Percentiles rank a stretch among this genome's conserved stretches.
Conservation (phyloP, 148 eudicot species). For the Arbutus unedo region DNA sequence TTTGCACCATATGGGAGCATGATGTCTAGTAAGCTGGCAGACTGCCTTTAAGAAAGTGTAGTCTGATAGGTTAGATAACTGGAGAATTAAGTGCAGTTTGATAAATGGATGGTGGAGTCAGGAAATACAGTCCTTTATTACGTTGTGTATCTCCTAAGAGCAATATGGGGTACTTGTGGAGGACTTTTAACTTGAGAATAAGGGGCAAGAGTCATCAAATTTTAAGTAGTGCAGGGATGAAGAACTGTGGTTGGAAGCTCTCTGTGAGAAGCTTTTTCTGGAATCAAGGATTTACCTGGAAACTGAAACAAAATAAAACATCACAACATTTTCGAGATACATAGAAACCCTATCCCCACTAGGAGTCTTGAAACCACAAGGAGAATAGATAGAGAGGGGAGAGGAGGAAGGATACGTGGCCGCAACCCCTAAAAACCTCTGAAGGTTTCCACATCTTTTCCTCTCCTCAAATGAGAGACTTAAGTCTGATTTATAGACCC, state of each 20-base stretch:
- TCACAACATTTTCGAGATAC: not conserved
- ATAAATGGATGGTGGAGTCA: not conserved
- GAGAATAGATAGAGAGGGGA: not conserved
- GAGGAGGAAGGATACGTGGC: not conserved
- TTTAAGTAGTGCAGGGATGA: not conserved
- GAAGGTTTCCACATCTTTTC: not conserved
- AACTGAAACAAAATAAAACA: not conserved
- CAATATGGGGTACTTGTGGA: not conserved
- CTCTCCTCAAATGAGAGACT: not conserved
- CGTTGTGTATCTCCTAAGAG: not conserved
- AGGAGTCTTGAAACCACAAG: not conserved
- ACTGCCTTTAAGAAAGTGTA: not conserved
- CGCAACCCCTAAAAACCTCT: not conserved
- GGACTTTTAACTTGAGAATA: not conserved
- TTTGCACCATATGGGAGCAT: not conserved
- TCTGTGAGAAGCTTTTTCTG: not conserved
- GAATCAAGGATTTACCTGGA: not conserved
- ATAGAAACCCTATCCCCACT: not conserved
- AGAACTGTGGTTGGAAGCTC: not conserved
- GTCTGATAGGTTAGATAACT: not conserved
- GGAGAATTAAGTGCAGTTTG: not conserved
- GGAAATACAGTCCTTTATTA: not conserved
- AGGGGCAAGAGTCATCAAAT: not conserved
- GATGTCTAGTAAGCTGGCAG: not conserved
- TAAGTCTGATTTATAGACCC: not conserved